Evolutionary conservation across 805 yeast genomes (phyloP), one percentile per base, ranked within the genome.

Genomic region (Wickerhamiella brachini): DNA sequence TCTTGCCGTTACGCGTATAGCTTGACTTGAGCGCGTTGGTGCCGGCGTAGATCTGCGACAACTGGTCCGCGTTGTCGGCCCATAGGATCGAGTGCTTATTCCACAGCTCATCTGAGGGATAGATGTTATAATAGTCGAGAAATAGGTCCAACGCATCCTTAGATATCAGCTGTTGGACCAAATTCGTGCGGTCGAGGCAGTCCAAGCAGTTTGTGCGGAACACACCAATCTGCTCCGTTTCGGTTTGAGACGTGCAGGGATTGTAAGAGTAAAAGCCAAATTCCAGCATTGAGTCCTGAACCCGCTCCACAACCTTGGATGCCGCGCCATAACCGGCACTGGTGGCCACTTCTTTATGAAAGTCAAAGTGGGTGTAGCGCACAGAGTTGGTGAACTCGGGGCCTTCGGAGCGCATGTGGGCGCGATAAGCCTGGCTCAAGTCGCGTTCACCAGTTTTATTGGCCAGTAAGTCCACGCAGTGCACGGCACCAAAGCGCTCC

Each of bases 61-160:
- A 81, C 57, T 87, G 95, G 66, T 93, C 98, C 51, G 98, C 99
- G 65, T 93, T 93, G 65, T 93, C 96, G 1, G 99, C 99, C 98
- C 98, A 93, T 18, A 93, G 69, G 6, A 85, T 77, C 57, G 89
- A 85, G 57, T 89, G 95, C 51, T 81, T 81, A n/a, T 72, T 67
- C 63, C 80, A 74, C 23, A 85, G 68, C 18, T 81, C 90, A 22
- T 76, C 70, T 4, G 71, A 73, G 39, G 68, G 56, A 45, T 59
- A 65, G 12, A 64, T 53, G 55, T 79, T 76, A 52, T 82, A 78
- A 52, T 66, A 63, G 49, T 65, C 67, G 10, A 67, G 53, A 44
- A 70, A 68, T 49, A 66, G 54, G 51, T 69, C 73, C 44, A 93
- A 67, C 2, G 88, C 85, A 50, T 79, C 78, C 51, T 77, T 74